Percentiles rank a stretch among this genome's conserved stretches.
Conservation (phyloP, 805 yeast genomes). For the Priceomyces medius region DNA sequence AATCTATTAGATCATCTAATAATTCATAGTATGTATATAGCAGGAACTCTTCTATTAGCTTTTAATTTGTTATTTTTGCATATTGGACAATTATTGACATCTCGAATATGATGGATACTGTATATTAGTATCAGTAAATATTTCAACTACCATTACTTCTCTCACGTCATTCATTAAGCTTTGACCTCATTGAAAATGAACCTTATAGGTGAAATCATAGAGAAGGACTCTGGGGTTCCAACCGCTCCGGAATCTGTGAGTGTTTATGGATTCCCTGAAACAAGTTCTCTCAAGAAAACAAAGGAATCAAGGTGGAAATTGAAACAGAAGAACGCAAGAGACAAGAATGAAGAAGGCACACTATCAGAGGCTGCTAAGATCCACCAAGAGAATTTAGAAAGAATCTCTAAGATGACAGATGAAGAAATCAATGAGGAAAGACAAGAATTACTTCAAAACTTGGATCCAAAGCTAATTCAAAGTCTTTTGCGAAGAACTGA, state of each 20-base stretch:
- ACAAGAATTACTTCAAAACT: conserved; percentile 60
- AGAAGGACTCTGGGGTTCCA: conserved; percentile 47
- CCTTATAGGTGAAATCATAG: conserved; percentile 70
- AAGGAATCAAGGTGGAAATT: conserved; percentile 53
- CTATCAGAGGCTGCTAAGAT: conserved; percentile 69
- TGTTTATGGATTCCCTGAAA: conserved; percentile 37
- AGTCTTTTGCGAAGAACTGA: conserved; percentile 58
- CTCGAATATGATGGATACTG: too few relatives aligned
- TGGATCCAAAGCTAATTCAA: conserved; percentile 69
- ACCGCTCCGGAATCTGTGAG: conserved; percentile 27
- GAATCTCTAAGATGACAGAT: conserved; percentile 58
- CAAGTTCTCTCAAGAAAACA: conserved; percentile 21
- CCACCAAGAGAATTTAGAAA: conserved; percentile 70
- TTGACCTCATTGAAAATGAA: too few relatives aligned
- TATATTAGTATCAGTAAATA: too few relatives aligned
- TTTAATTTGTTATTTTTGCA: too few relatives aligned
- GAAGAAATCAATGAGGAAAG: conserved; percentile 65
- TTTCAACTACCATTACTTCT: too few relatives aligned
- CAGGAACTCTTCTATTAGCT: too few relatives aligned
- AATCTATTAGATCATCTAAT: too few relatives aligned
- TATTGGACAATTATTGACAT: too few relatives aligned
- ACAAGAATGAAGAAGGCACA: conserved; percentile 14
- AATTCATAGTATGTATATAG: too few relatives aligned
- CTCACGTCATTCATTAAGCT: too few relatives aligned
- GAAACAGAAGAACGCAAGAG: conserved; percentile 26